Percentiles rank a stretch among this genome's conserved stretches.
These are phyloP conservation scores for Omphalea diandra DNA, from an alignment of 441 rosid genomes.

Conservation along the genomic window DNA sequence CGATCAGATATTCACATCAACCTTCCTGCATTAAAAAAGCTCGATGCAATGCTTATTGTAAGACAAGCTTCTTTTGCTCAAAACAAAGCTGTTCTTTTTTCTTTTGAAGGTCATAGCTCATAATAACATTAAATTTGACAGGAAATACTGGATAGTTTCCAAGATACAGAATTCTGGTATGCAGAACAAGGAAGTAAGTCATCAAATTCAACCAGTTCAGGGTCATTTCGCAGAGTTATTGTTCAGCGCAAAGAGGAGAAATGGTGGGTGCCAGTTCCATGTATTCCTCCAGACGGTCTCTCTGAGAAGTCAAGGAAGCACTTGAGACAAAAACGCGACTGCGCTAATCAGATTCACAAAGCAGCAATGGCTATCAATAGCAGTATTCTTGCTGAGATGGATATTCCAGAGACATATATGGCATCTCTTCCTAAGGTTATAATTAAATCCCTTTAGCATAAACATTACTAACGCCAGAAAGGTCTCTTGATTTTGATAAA, in stretches of 20 bases:
- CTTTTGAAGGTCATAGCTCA: constrained; percentile 13
- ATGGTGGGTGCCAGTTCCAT: constrained; percentile 99
- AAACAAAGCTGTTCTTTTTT: constrained; percentile 10
- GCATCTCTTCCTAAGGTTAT: constrained; percentile 91
- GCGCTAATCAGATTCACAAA: constrained; percentile 89
- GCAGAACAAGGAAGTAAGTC: constrained; percentile 89
- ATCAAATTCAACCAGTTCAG: constrained; percentile 61
- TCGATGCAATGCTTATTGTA: constrained; percentile 94
- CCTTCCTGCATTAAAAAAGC: constrained; percentile 87
- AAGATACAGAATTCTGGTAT: constrained; percentile 87
- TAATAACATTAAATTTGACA: constrained; percentile 27
- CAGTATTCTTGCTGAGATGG: constrained; percentile 78
- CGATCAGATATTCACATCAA: constrained; percentile 80
- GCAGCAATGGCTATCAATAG: constrained; percentile 97
- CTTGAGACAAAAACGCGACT: constrained; percentile 77
- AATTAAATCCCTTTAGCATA: background rate
- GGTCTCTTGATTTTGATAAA: constrained; percentile 20
- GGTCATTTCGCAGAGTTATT: constrained; percentile 67
- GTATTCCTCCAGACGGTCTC: constrained; percentile 77
- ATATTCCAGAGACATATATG: constrained; percentile 76
- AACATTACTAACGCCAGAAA: background rate
- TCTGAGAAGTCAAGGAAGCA: constrained; percentile 73
- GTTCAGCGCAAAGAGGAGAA: constrained; percentile 91
- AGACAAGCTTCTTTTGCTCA: constrained; percentile 24
- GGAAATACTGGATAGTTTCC: constrained; percentile 88